phyloP scores from a whole-genome alignment of 768 basidiomycete species.

The Arthromyces matolae region DNA sequence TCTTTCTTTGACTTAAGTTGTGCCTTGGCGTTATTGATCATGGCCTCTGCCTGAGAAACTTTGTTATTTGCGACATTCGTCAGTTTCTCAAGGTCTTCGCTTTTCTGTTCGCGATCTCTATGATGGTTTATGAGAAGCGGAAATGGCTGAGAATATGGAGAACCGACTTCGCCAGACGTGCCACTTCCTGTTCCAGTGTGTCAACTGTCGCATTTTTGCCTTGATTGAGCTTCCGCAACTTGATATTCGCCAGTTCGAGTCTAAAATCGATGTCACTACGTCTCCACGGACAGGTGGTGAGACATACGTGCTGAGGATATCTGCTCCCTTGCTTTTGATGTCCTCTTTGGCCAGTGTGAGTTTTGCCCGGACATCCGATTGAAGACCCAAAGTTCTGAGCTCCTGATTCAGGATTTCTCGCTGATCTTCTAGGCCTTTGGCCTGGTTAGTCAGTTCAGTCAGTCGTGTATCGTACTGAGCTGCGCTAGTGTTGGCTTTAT shows the following conservation, averaged over 20 bases:
- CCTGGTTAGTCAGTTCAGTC: slow-evolving; percentile 47
- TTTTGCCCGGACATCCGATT: slow-evolving; percentile 79
- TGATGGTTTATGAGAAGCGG: neutral
- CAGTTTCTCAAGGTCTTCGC: slow-evolving; percentile 42
- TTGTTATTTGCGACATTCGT: slow-evolving; percentile 47
- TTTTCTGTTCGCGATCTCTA: slow-evolving; percentile 70
- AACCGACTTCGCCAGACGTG: slow-evolving; percentile 53
- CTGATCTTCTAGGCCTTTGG: slow-evolving; percentile 61
- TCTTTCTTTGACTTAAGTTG: slow-evolving; percentile 60
- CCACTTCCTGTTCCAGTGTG: slow-evolving; percentile 73
- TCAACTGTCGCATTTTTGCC: slow-evolving; percentile 55
- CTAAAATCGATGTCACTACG: slow-evolving; percentile 34
- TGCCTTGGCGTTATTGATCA: slow-evolving; percentile 52
- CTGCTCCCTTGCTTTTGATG: slow-evolving; percentile 56
- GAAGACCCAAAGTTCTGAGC: slow-evolving; percentile 63
- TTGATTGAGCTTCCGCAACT: slow-evolving; percentile 58
- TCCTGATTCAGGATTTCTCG: slow-evolving; percentile 71
- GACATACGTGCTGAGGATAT: slow-evolving; percentile 67
- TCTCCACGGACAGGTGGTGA: neutral
- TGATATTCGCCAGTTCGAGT: slow-evolving; percentile 54
- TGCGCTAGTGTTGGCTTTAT: slow-evolving; percentile 52
- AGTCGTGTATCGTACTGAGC: slow-evolving; percentile 66
- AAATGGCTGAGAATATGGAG: neutral
- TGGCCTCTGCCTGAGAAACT: slow-evolving; percentile 62
- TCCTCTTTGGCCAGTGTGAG: slow-evolving; percentile 73